Evolutionary conservation across 345 rosid genomes (phyloP).

Genomic region (Orychophragmus violaceus): DNA sequence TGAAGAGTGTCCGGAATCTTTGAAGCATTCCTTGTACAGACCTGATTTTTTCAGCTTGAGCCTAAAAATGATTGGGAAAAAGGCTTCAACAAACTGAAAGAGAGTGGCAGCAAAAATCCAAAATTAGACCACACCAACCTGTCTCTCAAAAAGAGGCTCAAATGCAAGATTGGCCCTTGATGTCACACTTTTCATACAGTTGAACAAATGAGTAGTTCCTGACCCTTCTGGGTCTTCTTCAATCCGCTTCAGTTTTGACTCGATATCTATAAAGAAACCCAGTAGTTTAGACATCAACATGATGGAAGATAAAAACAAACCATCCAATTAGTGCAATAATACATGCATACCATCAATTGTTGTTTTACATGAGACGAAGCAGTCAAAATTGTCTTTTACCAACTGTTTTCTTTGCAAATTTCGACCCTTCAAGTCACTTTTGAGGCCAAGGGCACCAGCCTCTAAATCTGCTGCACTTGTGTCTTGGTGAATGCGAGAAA

Average conservation of each 20-base stretch:
- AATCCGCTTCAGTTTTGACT: conserved; percentile 87
- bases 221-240: conserved; percentile 98
- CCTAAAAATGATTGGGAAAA: conserved; percentile 35
- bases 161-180: conserved; percentile 78
- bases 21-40: conserved; percentile 99
- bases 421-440: conserved; percentile 91
- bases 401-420: conserved; percentile 88
- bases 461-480: conserved; percentile 87
- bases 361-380: conserved; percentile 99
- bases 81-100: conserved; percentile 14
- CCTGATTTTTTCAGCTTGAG: conserved; percentile 97
- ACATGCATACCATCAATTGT: conserved; percentile 96
- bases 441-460: conserved; percentile 86
- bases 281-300: conserved; percentile 24
- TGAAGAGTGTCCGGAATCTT: conserved; percentile 89
- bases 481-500: conserved; percentile 78
- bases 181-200: conserved; percentile 76
- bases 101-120: conserved; percentile 6
- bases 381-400: conserved; percentile 96
- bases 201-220: conserved; percentile 79
- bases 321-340: conserved; percentile 4
- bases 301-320: conserved; percentile 7
- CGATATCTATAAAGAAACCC: conserved; percentile 55
- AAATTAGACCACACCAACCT: conserved; percentile 43
- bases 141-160: conserved; percentile 97